phyloP scores from a whole-genome alignment of 176 grass and related monocot genomes.

The Chloris gayana region DNA sequence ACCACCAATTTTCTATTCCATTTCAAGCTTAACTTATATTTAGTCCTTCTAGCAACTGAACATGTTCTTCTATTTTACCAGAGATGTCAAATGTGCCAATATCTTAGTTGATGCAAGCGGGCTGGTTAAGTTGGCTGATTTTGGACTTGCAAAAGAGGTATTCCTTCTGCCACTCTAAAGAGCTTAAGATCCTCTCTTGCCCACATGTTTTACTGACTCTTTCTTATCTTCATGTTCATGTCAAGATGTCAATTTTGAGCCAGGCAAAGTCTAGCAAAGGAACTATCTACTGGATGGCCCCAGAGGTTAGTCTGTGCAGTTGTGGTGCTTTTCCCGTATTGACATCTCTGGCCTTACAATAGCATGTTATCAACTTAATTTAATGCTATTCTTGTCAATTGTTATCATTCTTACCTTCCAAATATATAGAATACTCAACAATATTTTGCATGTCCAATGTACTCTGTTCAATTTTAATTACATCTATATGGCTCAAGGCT shows the following conservation, averaged over 20 bases:
- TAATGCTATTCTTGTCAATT: background rate
- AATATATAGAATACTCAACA: background rate
- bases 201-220: slow-evolving; percentile 30
- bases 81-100: slow-evolving; percentile 98
- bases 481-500: background rate
- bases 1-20: background rate
- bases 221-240: slow-evolving; percentile 17
- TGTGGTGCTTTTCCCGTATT: background rate
- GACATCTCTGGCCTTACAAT: background rate
- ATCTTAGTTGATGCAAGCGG: slow-evolving; percentile 87
- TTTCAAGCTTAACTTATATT: background rate
- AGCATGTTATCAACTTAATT: background rate
- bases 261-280: slow-evolving; percentile 87
- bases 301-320: slow-evolving; percentile 66
- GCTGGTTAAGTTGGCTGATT: slow-evolving; percentile 91
- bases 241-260: slow-evolving; percentile 70
- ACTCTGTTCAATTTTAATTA: background rate
- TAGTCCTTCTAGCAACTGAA: slow-evolving; percentile 6
- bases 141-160: slow-evolving; percentile 97
- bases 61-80: slow-evolving; percentile 40
- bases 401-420: background rate
- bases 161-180: slow-evolving; percentile 10
- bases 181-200: background rate
- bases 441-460: slow-evolving; percentile 2
- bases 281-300: slow-evolving; percentile 96